Conservation (phyloP, 129 eudicot genomes). For the Helianthus annuus region HanXRQr2.0-SUNRISE NC_035447.2:61975665-61976164, state of each 20-base stretch:
- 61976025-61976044: too few relatives aligned
- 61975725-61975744: conserved; percentile 1
- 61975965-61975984: too few relatives aligned
- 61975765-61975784: conserved; percentile 8
- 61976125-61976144: too few relatives aligned
- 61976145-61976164: too few relatives aligned
- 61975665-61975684: conserved; percentile 83
- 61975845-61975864: conserved; percentile 90
- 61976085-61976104: too few relatives aligned
- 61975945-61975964: not conserved
- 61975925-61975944: not conserved
- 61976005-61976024: too few relatives aligned
- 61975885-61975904: conserved; percentile 83
- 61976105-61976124: too few relatives aligned
- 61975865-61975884: conserved; percentile 81
- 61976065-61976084: too few relatives aligned
- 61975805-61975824: conserved; percentile 82
- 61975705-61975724: conserved; percentile 65
- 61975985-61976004: too few relatives aligned
- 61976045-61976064: too few relatives aligned
- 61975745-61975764: too few relatives aligned
- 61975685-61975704: conserved; percentile 95
- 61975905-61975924: conserved; percentile 13
- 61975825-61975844: conserved; percentile 95
- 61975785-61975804: not conserved